Evolutionary conservation across 805 yeast genomes (phyloP), one percentile per base, ranked within the genome.

Genomic region (Lachancea sp.): DNA sequence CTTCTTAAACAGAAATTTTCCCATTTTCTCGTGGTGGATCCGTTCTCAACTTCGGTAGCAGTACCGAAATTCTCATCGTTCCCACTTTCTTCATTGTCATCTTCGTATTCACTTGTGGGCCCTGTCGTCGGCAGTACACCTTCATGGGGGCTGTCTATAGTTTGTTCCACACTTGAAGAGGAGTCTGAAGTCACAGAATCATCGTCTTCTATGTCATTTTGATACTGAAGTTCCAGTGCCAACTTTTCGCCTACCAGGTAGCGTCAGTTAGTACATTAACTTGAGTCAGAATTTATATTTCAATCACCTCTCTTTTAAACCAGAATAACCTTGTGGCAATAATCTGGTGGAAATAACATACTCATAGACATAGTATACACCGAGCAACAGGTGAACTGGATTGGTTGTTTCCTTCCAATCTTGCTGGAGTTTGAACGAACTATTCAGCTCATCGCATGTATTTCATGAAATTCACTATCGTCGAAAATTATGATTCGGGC

Each of bases 21-120:
- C 45, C 44, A 40, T 17, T 42, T 38, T 8, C 32, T 9, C 15
- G 15, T 27, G 19, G n/a, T 35, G 15, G 35, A 3, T 9, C 18
- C 13, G 13, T 29, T 11, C 29, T 26, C 10, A 26, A 8, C 31
- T 29, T 12, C 5, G 31, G 18, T 17, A 32, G 33, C n/a, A 6
- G n/a, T n/a, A n/a, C n/a, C n/a, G n/a, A n/a, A n/a, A n/a, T 12
- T 12, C n/a, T 30, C 33, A 30, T 15, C 16, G 6, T 12, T 30
- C 33, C 10, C 17, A 25, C 11, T 15, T n/a, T 26, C 42, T 17
- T 38, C 36, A 13, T 29, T 27, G 18, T 27, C 38, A 11, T 29
- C 31, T 15, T 36, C 32, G 18, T 41, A 41, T 22, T 41, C 45
- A 27, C 45, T 41, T 20, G 25, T 27, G 9, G 45, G 25, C 8